Percentiles rank a stretch among this genome's conserved stretches.
phyloP scores from a whole-genome alignment of 345 rosid genomes.

The Pistacia vera region DNA sequence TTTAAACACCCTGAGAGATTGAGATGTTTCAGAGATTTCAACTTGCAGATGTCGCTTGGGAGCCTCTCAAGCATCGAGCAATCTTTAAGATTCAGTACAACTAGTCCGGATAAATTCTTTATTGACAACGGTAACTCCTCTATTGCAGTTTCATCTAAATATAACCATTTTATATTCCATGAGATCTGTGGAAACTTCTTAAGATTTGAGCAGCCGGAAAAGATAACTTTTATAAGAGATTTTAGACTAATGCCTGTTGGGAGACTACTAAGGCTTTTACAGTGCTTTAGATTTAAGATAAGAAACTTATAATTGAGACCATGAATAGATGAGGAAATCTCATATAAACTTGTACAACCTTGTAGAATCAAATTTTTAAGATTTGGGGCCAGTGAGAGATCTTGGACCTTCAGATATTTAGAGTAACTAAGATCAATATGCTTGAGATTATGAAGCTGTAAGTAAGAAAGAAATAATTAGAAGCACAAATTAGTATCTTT shows the following conservation, averaged over 20 bases:
- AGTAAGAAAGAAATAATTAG: not conserved
- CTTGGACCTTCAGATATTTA: not conserved
- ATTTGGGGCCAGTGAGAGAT: not conserved
- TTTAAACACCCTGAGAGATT: conserved; percentile 30
- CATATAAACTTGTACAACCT: conserved; percentile 10
- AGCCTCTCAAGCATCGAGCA: conserved; percentile 25
- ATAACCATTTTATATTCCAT: not conserved
- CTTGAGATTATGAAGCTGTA: conserved; percentile 35
- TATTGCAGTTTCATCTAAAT: conserved; percentile 30
- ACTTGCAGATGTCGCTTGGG: conserved; percentile 28
- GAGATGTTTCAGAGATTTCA: conserved; percentile 23
- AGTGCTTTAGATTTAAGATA: not conserved
- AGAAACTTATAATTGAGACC: not conserved
- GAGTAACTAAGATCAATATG: not conserved
- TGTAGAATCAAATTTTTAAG: not conserved
- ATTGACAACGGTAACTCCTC: conserved; percentile 12
- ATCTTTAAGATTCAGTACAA: conserved; percentile 13
- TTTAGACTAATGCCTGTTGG: not conserved
- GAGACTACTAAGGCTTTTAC: not conserved
- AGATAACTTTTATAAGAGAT: not conserved
- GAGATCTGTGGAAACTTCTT: conserved; percentile 11
- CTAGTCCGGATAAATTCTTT: not conserved
- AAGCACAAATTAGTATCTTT: not conserved
- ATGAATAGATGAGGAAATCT: conserved; percentile 18
- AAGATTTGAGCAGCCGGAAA: conserved; percentile 4